A percentile compares a stretch with the other conserved stretches of the same genome.
These are phyloP conservation scores for Aspergillus viridinutans DNA, from an alignment of 2,329 filamentous ascomycete genomes.

Conservation along the genomic window DNA sequence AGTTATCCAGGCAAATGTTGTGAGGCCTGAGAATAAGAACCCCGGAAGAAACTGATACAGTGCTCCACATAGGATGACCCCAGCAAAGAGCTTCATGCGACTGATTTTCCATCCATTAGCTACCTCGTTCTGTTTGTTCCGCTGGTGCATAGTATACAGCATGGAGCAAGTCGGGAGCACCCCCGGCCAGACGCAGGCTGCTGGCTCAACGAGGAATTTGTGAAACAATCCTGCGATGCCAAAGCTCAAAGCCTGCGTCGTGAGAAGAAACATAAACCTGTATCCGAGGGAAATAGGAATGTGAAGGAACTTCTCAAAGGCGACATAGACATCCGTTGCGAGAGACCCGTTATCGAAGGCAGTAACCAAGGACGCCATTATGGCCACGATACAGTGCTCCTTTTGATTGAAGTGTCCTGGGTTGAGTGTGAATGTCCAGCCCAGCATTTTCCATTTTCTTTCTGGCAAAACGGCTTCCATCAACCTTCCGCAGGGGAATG, in stretches of 20 bases:
- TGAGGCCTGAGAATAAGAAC: slow-evolving; percentile 28
- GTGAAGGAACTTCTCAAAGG: slow-evolving; percentile 16
- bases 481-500: slow-evolving; percentile 9
- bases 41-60: slow-evolving; percentile 29
- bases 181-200: slow-evolving; percentile 60
- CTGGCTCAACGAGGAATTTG: slow-evolving; percentile 49
- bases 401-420: slow-evolving; percentile 30
- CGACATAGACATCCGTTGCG: slow-evolving; percentile 14
- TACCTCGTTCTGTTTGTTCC: slow-evolving; percentile 40
- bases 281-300: slow-evolving; percentile 15
- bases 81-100: slow-evolving; percentile 28
- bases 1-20: slow-evolving; percentile 26
- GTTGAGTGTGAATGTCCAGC: slow-evolving; percentile 19
- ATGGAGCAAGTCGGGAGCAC: slow-evolving; percentile 38
- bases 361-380: slow-evolving; percentile 10
- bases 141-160: slow-evolving; percentile 15
- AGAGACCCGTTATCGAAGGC: slow-evolving; percentile 10
- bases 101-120: slow-evolving; percentile 38
- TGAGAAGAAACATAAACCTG: slow-evolving; percentile 42
- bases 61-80: slow-evolving; percentile 22
- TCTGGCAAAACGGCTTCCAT: slow-evolving; percentile 7
- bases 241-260: slow-evolving; percentile 63
- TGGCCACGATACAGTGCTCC: slow-evolving; percentile 12
- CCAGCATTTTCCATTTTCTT: background rate
- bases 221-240: slow-evolving; percentile 63